Evolutionary conservation across 495 filamentous ascomycete species (phyloP), one percentile per base, ranked within the genome.

Genomic region (Daldinia childiae): DNA sequence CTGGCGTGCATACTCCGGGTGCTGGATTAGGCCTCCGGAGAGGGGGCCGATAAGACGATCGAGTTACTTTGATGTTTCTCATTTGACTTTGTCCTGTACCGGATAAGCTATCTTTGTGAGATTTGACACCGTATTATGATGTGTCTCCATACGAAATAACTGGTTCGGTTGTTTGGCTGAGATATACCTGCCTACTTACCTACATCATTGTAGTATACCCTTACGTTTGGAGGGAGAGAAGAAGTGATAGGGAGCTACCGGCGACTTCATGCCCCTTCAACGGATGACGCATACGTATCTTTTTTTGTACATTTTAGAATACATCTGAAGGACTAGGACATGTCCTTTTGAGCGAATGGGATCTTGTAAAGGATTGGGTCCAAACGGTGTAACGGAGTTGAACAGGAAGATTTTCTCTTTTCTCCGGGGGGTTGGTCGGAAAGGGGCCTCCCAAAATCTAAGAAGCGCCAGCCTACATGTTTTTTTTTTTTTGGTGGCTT

Each of bases 1-100:
- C 73, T 11, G 74, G 73, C 3, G 65, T 76, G 30, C 75, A 65
- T 59, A 70, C 66, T 41, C 71, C 58, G 3, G 73, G 73, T 8
- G 69, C 72, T 5, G 48, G 61, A 19, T 19, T 73, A 24, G 73
- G 73, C 24, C 58, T 76, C 27, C 71, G 76, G 34, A 71, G 76
- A 66, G 71, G 71, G 14, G 64, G 70, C 32, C 74, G 68, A 60
- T 76, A 19, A 64, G 43, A 63, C 14, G n/a, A 55, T 24, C 38
- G 29, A 43, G 39, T 19, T 15, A 7, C 39, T 21, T 12, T n/a
- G 15, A 17, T 29, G 21, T 30, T 15, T 4, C 34, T 29, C 9
- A 17, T 30, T 21, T 54, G 45, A 30, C 45, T 41, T 6, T 21
- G 30, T 29, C 14, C 17, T 21, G 7, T 14, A 12, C 14, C 41